These are phyloP conservation scores for Pelargonium myrrhifolium DNA, from an alignment of 441 rosid genomes.

Conservation along the genomic window DNA sequence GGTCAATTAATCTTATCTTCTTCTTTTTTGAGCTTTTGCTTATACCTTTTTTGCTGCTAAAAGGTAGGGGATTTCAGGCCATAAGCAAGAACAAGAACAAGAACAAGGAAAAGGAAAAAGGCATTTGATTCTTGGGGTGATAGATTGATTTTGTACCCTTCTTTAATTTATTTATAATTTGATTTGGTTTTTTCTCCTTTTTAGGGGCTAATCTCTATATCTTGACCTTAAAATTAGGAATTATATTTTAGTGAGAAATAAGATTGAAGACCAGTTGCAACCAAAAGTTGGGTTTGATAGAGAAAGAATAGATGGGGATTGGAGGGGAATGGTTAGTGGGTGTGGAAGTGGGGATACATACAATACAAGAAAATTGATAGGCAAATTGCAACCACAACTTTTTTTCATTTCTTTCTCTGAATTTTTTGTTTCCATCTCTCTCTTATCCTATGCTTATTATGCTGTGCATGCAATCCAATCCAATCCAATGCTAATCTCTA, in stretches of 20 bases:
- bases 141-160: neutral
- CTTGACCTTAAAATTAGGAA: neutral
- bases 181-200: neutral
- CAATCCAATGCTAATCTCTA: neutral
- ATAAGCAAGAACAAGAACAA: neutral
- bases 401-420: neutral
- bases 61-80: neutral
- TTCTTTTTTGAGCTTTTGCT: neutral
- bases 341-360: neutral
- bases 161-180: neutral
- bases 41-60: neutral
- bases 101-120: neutral
- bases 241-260: neutral
- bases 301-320: neutral
- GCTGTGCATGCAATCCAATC: neutral
- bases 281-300: neutral
- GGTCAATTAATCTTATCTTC: neutral
- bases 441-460: neutral
- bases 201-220: neutral
- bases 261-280: neutral
- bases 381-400: conserved; percentile 3
- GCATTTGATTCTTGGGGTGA: neutral
- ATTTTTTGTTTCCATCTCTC: neutral
- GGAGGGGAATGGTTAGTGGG: neutral
- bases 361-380: conserved; percentile 1